These are phyloP conservation scores for Cercospora nicotianae DNA, from an alignment of 2,329 filamentous ascomycete genomes.

Conservation along the genomic window DNA sequence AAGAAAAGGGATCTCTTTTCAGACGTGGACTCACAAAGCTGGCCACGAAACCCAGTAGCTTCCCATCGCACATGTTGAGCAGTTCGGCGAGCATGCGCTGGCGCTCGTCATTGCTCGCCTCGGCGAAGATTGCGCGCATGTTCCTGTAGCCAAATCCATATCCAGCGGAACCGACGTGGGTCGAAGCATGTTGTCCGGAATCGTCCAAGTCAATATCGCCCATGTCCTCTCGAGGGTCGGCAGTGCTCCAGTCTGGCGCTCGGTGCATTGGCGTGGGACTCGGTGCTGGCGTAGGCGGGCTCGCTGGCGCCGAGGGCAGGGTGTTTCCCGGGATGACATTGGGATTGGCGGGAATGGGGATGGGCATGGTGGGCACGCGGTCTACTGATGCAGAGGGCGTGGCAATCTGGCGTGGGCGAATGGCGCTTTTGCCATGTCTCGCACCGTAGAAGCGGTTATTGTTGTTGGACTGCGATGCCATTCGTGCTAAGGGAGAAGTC, in stretches of 20 bases:
- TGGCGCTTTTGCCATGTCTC: conserved; percentile 39
- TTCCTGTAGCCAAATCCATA: conserved; percentile 59
- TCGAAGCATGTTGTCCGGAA: conserved; percentile 26
- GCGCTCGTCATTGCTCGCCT: conserved; percentile 71
- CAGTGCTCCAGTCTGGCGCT: conserved; percentile 72
- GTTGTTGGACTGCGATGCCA: conserved; percentile 37
- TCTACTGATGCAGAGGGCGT: conserved; percentile 38
- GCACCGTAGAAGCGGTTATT: conserved; percentile 37
- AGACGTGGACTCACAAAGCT: conserved; percentile 91
- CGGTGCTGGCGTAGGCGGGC: conserved; percentile 66
- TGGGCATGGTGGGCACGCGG: conserved; percentile 42
- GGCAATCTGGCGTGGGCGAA: conserved; percentile 49
- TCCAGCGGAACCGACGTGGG: conserved; percentile 30
- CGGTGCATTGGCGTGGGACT: conserved; percentile 64
- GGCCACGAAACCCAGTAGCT: conserved; percentile 92
- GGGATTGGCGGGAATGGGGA: conserved; percentile 48
- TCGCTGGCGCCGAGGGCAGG: conserved; percentile 64
- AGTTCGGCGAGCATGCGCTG: conserved; percentile 83
- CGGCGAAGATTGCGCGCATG: conserved; percentile 76
- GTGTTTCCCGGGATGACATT: conserved; percentile 58
- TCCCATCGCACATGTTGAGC: conserved; percentile 90
- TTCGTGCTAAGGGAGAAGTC: conserved; percentile 33
- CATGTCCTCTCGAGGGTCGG: conserved; percentile 77
- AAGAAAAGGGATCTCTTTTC: conserved; percentile 94
- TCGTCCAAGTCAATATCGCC: conserved; percentile 49